Percentiles rank a stretch among this genome's conserved stretches.
Evolutionary conservation across 1,139 yeast genomes (phyloP).

Genomic region (Magnusiomyces ingens): DNA sequence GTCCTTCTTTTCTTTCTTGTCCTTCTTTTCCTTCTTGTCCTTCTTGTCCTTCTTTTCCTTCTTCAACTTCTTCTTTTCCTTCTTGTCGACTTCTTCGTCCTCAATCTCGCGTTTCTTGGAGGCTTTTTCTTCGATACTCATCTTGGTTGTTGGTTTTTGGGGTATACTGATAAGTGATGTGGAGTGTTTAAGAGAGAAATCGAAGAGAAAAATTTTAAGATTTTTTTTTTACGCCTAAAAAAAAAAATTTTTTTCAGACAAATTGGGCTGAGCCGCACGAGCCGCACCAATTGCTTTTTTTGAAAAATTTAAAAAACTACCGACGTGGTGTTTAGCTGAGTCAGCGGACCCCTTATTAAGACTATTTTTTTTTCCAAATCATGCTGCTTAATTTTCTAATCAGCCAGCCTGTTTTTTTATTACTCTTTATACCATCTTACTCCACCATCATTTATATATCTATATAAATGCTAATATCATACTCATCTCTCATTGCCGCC

Average conservation of each 20-base stretch:
- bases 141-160: neutral
- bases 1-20: constrained; percentile 43
- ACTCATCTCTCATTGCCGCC: neutral
- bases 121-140: constrained; percentile 4
- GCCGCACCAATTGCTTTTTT: too few species aligned
- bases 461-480: too few species aligned
- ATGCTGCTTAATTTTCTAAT: too few species aligned
- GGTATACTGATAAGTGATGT: neutral
- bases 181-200: neutral
- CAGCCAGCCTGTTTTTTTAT: too few species aligned
- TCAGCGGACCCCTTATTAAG: too few species aligned
- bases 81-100: constrained; percentile 12
- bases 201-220: neutral
- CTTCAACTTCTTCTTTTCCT: constrained; percentile 18
- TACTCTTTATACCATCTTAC: too few species aligned
- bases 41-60: constrained; percentile 21
- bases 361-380: too few species aligned
- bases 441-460: too few species aligned
- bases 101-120: constrained; percentile 5
- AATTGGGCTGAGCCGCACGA: too few species aligned
- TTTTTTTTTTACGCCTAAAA: neutral
- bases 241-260: neutral
- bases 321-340: too few species aligned
- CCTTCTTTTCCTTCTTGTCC: constrained; percentile 23
- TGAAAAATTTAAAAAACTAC: too few species aligned